Conservation (phyloP, 2,329 filamentous ascomycete genomes). For the Nothophoma quercina region DNA sequence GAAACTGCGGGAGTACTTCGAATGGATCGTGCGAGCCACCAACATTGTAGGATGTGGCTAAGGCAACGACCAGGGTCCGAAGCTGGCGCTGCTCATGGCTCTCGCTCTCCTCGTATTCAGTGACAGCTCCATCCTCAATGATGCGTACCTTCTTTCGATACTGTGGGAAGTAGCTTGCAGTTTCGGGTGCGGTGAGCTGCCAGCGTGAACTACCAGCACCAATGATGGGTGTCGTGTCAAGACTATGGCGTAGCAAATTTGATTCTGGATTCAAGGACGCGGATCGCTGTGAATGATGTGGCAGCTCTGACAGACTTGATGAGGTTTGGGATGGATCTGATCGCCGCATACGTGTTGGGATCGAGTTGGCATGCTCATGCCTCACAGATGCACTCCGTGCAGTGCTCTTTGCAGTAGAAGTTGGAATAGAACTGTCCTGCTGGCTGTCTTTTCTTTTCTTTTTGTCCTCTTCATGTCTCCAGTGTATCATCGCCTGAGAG, state of each 20-base stretch:
- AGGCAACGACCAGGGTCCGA: constrained; percentile 20
- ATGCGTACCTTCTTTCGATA: background rate
- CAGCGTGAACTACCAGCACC: background rate
- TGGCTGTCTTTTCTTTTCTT: constrained; percentile 14
- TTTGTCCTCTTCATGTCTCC: constrained; percentile 29
- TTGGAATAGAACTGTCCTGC: background rate
- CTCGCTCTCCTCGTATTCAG: constrained; percentile 28
- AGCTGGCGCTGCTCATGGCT: constrained; percentile 25
- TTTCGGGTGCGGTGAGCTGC: constrained; percentile 3
- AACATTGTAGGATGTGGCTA: constrained; percentile 21
- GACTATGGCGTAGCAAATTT: too few species aligned
- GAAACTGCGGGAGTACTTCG: constrained; percentile 1
- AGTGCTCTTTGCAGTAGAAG: background rate
- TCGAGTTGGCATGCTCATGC: background rate
- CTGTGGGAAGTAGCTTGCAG: constrained; percentile 3
- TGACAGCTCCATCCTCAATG: constrained; percentile 6
- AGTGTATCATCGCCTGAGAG: constrained; percentile 45
- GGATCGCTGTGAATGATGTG: background rate
- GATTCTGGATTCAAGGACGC: background rate
- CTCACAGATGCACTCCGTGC: background rate
- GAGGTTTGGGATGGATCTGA: background rate
- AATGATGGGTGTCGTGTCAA: too few species aligned
- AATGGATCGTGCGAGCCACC: constrained; percentile 11
- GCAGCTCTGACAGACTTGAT: background rate
- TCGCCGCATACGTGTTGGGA: background rate